Evolutionary conservation across 2,329 filamentous ascomycete species (phyloP).

Genomic region (Calonectria leucothoes): DNA sequence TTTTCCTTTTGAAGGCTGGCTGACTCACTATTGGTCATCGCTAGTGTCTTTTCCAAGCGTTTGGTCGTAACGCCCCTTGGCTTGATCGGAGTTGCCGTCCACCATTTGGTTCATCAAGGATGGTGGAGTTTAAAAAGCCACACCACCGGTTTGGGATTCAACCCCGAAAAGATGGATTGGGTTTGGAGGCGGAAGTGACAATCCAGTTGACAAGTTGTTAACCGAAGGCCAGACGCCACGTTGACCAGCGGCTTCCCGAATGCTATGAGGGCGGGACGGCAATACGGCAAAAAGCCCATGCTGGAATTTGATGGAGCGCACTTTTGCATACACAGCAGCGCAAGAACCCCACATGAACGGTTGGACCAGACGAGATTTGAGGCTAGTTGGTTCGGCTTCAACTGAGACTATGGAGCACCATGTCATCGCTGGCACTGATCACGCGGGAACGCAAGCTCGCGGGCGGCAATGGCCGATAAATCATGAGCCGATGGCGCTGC

Average conservation of each 20-base stretch:
- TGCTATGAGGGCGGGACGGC: not conserved
- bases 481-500: not conserved
- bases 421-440: not conserved
- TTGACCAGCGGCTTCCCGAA: not conserved
- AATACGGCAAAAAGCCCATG: not conserved
- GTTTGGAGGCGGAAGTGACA: conserved; percentile 16
- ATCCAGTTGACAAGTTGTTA: conserved; percentile 30
- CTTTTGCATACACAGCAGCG: not conserved
- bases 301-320: not conserved
- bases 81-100: not conserved
- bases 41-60: not conserved
- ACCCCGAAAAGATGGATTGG: conserved; percentile 22
- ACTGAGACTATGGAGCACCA: not conserved
- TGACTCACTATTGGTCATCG: not conserved
- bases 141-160: not conserved
- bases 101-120: not conserved
- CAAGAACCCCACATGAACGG: not conserved
- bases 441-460: not conserved
- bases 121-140: not conserved
- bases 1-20: not conserved
- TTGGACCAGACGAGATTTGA: not conserved
- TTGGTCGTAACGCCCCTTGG: not conserved
- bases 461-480: conserved; percentile 5
- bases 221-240: conserved; percentile 38
- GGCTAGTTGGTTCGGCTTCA: not conserved